Percentiles rank a stretch among this genome's conserved stretches.
Evolutionary conservation across 176 grass and related monocot genomes (phyloP).

Genomic region (Urochloa ruziziensis): DNA sequence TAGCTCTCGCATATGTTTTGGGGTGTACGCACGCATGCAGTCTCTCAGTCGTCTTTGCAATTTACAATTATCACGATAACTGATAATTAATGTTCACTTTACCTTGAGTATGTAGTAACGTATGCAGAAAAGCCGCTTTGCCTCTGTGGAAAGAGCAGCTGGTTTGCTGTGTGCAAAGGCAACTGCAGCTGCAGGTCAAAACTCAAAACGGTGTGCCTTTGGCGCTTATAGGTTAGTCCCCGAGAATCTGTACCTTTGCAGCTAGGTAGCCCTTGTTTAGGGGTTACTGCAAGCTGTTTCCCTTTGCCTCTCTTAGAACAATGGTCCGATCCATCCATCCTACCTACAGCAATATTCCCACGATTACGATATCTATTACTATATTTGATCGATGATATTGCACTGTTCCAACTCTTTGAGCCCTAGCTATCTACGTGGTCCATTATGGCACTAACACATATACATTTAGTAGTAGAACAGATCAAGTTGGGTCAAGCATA

Average conservation of each 20-base stretch:
- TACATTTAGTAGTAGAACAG: neutral
- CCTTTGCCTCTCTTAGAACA: slow-evolving; percentile 29
- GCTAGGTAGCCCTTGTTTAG: slow-evolving; percentile 29
- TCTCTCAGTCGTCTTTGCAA: neutral
- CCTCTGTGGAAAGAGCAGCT: neutral
- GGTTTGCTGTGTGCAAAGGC: slow-evolving; percentile 8
- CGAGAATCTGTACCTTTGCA: slow-evolving; percentile 40
- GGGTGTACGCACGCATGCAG: too few relatives aligned
- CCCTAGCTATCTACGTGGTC: slow-evolving; percentile 6
- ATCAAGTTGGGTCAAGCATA: neutral
- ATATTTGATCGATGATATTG: neutral
- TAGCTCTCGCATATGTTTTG: neutral
- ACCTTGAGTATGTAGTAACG: neutral
- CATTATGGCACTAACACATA: neutral
- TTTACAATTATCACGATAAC: neutral
- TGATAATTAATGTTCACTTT: neutral
- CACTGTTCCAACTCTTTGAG: neutral
- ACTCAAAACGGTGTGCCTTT: slow-evolving; percentile 4
- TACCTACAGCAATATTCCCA: slow-evolving; percentile 5
- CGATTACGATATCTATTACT: neutral
- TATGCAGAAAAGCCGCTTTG: neutral
- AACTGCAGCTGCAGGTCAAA: neutral
- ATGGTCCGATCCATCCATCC: neutral
- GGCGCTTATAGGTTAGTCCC: slow-evolving; percentile 23
- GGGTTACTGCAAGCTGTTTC: slow-evolving; percentile 48